Conservation (phyloP, 106 monocot species). For the Platanthera zijinensis region DNA sequence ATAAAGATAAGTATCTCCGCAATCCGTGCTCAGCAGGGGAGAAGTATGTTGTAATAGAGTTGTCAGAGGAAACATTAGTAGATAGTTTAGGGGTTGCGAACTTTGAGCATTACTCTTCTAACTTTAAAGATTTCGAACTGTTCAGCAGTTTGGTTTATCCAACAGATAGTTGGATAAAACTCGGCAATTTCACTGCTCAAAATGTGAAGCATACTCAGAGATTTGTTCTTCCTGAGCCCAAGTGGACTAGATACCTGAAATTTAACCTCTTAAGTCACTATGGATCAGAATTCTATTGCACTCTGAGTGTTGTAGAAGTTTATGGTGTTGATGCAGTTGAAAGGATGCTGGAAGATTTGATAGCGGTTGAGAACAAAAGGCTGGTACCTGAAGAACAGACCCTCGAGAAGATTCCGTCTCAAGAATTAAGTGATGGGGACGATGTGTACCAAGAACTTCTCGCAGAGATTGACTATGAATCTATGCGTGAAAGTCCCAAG, state of each 20-base stretch:
- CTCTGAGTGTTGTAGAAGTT: constrained; percentile 71
- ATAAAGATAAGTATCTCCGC: constrained; percentile 79
- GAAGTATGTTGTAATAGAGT: constrained; percentile 70
- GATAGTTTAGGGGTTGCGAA: constrained; percentile 66
- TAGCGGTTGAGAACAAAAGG: constrained; percentile 40
- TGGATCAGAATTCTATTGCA: constrained; percentile 86
- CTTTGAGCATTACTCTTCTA: constrained; percentile 90
- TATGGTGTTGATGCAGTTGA: constrained; percentile 93
- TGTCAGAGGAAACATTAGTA: constrained; percentile 92
- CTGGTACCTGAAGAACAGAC: constrained; percentile 31
- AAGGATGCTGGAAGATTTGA: constrained; percentile 85
- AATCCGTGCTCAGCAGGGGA: constrained; percentile 90
- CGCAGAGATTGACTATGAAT: constrained; percentile 22
- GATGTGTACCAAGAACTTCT: constrained; percentile 14
- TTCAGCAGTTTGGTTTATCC: constrained; percentile 67
- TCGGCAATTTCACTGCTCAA: constrained; percentile 68
- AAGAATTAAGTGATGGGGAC: constrained; percentile 29
- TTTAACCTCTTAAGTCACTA: constrained; percentile 68
- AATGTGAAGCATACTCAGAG: constrained; percentile 77
- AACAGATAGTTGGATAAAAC: constrained; percentile 59
- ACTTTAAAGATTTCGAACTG: constrained; percentile 80
- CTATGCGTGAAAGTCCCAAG: constrained; percentile 22
- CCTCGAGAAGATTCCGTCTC: constrained; percentile 12
- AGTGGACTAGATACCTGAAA: constrained; percentile 81
- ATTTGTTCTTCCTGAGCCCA: constrained; percentile 60